Evolutionary conservation across 2,329 filamentous ascomycete genomes (phyloP), one percentile per base, ranked within the genome.

Genomic region (Colletotrichum sp.): DNA sequence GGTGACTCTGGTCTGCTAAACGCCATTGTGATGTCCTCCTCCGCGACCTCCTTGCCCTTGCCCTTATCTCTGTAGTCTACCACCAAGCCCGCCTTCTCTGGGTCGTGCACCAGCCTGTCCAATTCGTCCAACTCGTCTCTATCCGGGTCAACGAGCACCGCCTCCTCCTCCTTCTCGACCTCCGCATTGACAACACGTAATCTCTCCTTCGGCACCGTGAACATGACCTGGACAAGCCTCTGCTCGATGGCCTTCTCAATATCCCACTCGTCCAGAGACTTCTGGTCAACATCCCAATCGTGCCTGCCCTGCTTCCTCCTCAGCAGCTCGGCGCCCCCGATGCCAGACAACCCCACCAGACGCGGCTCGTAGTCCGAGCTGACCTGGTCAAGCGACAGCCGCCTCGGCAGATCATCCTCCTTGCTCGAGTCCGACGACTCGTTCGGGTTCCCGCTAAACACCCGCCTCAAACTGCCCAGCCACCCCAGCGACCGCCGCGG

Each of bases 121-220:
- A 76, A 2, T 16, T 71, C 79, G 69, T 61, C 78, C 77, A 66
- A 16, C 8, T 71, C 76, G 28, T 82, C 81, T 64, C 79, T 79
- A 16, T 83, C 83, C 1, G 87, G 84, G 65, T 89, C 85, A 4
- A 88, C 83, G 6, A 89, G 75, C 64, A 87, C 84, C 21, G 84
- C 87, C 38, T 83, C 83, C 58, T 84, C 82, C 71, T 85, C 86
- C 73, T 82, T 83, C 77, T 88, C 87, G 38, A 88, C 82, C 77
- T 94, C 94, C 66, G 91, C 93, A 83, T 98, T 98, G 24, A 98
- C 96, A n/a, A 98, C 96, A 30, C 96, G 88, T 77, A 98, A 85
- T 79, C 92, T 92, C 83, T 96, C 94, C 83, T 94, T 95, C 4
- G 97, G 96, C 76, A 98, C 95, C 1, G 96, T 98, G 84, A 98